phyloP scores from a whole-genome alignment of 2,329 filamentous ascomycete genomes.

The Colletotrichum endophyticum region DNA sequence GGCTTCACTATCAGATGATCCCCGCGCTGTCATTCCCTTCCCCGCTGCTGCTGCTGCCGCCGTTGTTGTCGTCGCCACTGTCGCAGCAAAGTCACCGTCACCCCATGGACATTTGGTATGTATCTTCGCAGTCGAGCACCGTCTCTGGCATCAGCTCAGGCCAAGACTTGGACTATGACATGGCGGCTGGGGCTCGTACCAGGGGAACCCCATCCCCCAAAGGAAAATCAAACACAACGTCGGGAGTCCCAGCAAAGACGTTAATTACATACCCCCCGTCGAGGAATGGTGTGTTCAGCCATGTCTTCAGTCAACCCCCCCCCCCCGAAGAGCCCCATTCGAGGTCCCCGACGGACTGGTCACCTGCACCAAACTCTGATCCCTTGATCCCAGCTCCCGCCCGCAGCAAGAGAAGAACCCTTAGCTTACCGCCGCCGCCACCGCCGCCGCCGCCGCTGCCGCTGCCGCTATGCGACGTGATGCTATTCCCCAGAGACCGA shows the following conservation, averaged over 20 bases:
- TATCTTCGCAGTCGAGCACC: not conserved
- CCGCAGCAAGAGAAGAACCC: not conserved
- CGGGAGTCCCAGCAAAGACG: slow-evolving; percentile 39
- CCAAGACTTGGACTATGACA: not conserved
- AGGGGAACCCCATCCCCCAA: not conserved
- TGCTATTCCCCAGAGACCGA: not conserved
- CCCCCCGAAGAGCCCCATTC: not conserved
- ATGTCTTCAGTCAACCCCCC: slow-evolving; percentile 31
- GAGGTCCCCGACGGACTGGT: not conserved
- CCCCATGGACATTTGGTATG: too few relatives aligned
- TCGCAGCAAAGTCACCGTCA: too few relatives aligned
- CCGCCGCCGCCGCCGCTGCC: not conserved
- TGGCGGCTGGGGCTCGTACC: not conserved
- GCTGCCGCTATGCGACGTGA: not conserved
- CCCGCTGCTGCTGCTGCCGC: too few relatives aligned
- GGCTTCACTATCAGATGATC: too few relatives aligned
- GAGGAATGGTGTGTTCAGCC: slow-evolving; percentile 27
- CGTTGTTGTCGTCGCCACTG: too few relatives aligned
- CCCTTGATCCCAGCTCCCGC: slow-evolving; percentile 5
- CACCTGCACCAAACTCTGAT: not conserved
- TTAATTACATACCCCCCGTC: slow-evolving; percentile 43
- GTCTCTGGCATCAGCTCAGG: not conserved
- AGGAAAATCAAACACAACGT: not conserved
- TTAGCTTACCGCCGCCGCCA: not conserved
- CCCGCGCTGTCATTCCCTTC: too few relatives aligned